Evolutionary conservation across 2,329 filamentous ascomycete species (phyloP), one percentile per base, ranked within the genome.

Genomic region (Xylariales sp.): DNA sequence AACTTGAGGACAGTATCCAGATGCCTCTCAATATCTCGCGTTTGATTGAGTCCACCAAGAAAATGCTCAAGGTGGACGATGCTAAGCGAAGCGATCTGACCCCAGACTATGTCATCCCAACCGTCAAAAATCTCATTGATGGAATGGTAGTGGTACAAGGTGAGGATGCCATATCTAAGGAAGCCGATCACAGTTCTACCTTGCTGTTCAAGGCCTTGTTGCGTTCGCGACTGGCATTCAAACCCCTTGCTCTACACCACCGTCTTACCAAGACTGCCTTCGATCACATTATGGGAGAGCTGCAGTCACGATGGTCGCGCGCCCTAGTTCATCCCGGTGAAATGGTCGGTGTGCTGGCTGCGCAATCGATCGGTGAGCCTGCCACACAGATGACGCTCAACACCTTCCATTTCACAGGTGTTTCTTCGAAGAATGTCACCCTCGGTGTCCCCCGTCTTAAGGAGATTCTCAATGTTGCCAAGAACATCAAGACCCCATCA

Each of bases 371-470:
- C 59, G 93, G 93, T 69, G 93, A 98, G 65, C 93, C 93, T 28
- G 94, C 93, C 16, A 98, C 93, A 1, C 93, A 98, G 72, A 98
- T 98, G 93, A 98, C 93, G 2, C 70, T 98, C 44, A 98, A 98
- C 70, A 98, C 93, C 17, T 98, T 98, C 85, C 93, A 98, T 74
- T 98, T 98, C 63, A 90, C 93, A 63, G 93, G 93, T 95, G 89
- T 98, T 44, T 95, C 94, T 25, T 95, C 91, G 17, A 98, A 98
- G 83, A 98, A 98, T 74, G 91, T 98, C 39, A 98, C 93, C 1
- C 83, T 98, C 33, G 93, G 93, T 88, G 93, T 98, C 29, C 93
- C 93, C 29, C 91, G 93, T 81, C 79, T 98, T 34, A 98, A 98
- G 76, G 93, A 98, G 70, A 98, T 98, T 80, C 76, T 98, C 41